Percentiles rank a stretch among this genome's conserved stretches.
Evolutionary conservation across 768 basidiomycete genomes (phyloP).

Genomic region (Peribolospora baueri): DNA sequence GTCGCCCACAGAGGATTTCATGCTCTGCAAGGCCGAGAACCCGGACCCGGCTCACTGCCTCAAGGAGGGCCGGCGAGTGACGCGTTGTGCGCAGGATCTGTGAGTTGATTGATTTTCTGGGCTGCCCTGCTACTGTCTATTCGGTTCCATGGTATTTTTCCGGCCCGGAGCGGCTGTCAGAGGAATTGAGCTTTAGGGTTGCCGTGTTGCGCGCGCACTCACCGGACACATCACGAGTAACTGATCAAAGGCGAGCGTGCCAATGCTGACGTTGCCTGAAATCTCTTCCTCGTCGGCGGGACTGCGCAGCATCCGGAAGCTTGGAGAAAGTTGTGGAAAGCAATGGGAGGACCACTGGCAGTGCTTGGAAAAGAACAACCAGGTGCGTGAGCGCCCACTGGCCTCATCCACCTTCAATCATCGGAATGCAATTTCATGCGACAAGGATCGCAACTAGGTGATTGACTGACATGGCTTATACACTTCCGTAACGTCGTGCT

Average conservation of each 20-base stretch:
- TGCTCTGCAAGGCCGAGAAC: conserved; percentile 90
- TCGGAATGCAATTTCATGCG: no score
- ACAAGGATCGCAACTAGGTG: no score
- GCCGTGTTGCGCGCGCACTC: neutral
- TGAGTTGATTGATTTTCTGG: conserved; percentile 24
- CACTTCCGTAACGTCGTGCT: no score
- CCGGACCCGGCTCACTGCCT: conserved; percentile 76
- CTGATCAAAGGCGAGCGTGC: neutral
- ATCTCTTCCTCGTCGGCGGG: no score
- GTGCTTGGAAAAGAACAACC: conserved; percentile 83
- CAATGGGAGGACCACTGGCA: conserved; percentile 83
- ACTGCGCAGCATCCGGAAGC: conserved; percentile 51
- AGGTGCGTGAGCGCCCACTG: conserved; percentile 30
- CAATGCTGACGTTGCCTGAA: no score
- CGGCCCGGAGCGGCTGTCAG: neutral
- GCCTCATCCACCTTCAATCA: no score
- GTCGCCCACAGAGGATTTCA: conserved; percentile 48
- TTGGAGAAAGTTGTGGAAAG: conserved; percentile 67
- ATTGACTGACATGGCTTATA: neutral
- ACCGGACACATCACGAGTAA: neutral
- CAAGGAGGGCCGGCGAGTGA: conserved; percentile 85
- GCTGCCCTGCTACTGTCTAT: neutral
- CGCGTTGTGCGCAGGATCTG: conserved; percentile 84
- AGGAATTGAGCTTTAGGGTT: neutral
- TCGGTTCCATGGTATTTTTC: neutral